phyloP scores from a whole-genome alignment of 2,329 filamentous ascomycete species.

The Phyllosticta citrichinensis region DNA sequence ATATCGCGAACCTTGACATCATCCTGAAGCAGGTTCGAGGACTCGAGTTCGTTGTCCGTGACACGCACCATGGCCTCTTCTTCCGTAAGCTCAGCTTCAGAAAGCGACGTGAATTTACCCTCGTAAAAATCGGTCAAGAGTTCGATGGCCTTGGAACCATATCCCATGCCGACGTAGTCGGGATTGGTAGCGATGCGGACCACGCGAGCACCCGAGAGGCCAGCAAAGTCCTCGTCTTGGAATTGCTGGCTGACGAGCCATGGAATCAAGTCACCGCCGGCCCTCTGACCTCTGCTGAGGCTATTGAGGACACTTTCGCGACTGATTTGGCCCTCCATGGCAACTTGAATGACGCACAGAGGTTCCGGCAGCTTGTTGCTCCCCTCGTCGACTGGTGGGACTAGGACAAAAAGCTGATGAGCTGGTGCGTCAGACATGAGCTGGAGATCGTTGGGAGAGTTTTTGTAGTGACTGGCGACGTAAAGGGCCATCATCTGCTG shows the following conservation, averaged over 20 bases:
- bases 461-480: conserved; percentile 96
- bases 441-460: conserved; percentile 95
- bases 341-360: conserved; percentile 87
- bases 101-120: conserved; percentile 77
- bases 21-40: conserved; percentile 68
- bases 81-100: conserved; percentile 55
- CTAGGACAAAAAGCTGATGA: conserved; percentile 90
- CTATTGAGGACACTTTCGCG: conserved; percentile 84
- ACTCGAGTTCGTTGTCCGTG: conserved; percentile 71
- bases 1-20: conserved; percentile 84
- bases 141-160: conserved; percentile 79
- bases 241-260: conserved; percentile 98
- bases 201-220: conserved; percentile 80
- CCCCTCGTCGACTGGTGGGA: conserved; percentile 71
- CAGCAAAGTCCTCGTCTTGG: conserved; percentile 93
- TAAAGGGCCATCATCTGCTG: conserved; percentile 98
- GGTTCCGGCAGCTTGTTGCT: conserved; percentile 78
- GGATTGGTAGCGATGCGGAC: conserved; percentile 96
- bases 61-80: conserved; percentile 60
- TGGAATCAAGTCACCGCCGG: conserved; percentile 86
- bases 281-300: conserved; percentile 77
- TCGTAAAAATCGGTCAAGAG: conserved; percentile 89
- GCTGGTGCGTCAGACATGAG: conserved; percentile 96
- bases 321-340: conserved; percentile 91
- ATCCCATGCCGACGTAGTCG: conserved; percentile 86